These are phyloP conservation scores for Ophiostoma sp. DNA, from an alignment of 2,329 filamentous ascomycete genomes.

Conservation along the genomic window DNA sequence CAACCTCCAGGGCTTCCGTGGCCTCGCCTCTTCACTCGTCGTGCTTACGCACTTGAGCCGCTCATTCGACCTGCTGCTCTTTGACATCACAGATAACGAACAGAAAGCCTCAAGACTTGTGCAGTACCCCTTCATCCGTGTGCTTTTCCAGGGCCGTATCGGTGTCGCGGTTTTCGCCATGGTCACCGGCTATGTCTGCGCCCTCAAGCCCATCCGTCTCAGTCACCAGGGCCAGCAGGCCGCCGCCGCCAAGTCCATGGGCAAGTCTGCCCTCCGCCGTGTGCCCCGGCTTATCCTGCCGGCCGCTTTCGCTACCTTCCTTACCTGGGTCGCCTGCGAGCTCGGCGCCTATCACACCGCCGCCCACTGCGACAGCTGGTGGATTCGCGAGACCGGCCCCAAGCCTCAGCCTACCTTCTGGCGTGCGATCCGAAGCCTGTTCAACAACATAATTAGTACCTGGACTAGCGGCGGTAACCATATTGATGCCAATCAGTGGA, in stretches of 20 bases:
- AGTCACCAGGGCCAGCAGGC: conserved; percentile 55
- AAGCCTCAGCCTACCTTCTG: conserved; percentile 42
- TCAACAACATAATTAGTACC: conserved; percentile 49
- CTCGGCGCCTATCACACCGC: conserved; percentile 58
- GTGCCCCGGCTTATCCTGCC: conserved; percentile 60
- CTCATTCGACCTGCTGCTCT: conserved; percentile 43
- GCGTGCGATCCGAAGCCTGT: conserved; percentile 46
- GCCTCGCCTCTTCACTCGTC: conserved; percentile 55
- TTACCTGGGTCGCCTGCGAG: conserved; percentile 56
- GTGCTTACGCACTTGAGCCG: conserved; percentile 56
- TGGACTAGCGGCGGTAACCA: conserved; percentile 53
- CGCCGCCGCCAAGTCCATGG: conserved; percentile 54
- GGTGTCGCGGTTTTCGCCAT: conserved; percentile 68
- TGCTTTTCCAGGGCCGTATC: conserved; percentile 61
- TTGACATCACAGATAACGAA: conserved; percentile 41
- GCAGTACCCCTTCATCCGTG: conserved; percentile 60
- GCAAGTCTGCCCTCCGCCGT: conserved; percentile 58
- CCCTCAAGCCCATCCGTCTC: conserved; percentile 59
- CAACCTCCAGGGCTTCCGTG: conserved; percentile 51
- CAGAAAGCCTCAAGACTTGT: conserved; percentile 50
- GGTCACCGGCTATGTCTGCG: conserved; percentile 65
- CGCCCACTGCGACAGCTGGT: conserved; percentile 59
- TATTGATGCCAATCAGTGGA: conserved; percentile 62
- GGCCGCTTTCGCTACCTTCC: conserved; percentile 53
- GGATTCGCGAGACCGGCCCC: conserved; percentile 55